Conservation (phyloP, 768 basidiomycete species). For the Termitomyces sp. region DNA sequence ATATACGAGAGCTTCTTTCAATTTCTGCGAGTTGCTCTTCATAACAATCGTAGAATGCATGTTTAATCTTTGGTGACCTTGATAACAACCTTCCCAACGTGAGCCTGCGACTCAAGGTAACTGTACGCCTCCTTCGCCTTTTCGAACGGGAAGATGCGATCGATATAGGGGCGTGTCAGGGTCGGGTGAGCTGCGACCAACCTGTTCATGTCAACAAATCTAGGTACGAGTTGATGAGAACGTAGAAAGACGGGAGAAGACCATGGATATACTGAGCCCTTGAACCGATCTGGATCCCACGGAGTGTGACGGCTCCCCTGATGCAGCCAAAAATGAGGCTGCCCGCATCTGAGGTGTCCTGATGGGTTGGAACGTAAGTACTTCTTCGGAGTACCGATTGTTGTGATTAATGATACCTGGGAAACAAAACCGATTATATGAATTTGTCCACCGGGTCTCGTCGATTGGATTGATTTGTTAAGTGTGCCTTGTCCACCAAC, state of each 20-base stretch:
- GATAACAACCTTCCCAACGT: conserved; percentile 59
- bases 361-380: background rate
- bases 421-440: conserved; percentile 49
- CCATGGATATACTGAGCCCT: conserved; percentile 43
- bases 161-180: conserved; percentile 43
- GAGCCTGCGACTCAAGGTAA: conserved; percentile 46
- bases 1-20: background rate
- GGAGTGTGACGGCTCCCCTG: conserved; percentile 32
- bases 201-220: conserved; percentile 48
- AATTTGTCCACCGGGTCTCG: conserved; percentile 36
- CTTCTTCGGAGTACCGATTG: background rate
- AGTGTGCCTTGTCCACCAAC: conserved; percentile 53
- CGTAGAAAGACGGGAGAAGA: background rate
- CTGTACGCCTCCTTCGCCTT: conserved; percentile 46
- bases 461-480: conserved; percentile 31
- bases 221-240: conserved; percentile 10
- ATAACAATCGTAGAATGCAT: background rate
- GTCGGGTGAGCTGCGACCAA: conserved; percentile 36
- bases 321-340: conserved; percentile 26
- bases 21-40: background rate
- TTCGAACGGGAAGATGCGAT: conserved; percentile 55
- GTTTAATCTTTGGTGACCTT: conserved; percentile 25
- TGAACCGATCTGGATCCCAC: conserved; percentile 52
- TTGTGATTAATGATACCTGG: conserved; percentile 18
- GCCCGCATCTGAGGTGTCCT: conserved; percentile 18